Evolutionary conservation across 2,329 filamentous ascomycete species (phyloP).

Genomic region (Madurella fahalii): DNA sequence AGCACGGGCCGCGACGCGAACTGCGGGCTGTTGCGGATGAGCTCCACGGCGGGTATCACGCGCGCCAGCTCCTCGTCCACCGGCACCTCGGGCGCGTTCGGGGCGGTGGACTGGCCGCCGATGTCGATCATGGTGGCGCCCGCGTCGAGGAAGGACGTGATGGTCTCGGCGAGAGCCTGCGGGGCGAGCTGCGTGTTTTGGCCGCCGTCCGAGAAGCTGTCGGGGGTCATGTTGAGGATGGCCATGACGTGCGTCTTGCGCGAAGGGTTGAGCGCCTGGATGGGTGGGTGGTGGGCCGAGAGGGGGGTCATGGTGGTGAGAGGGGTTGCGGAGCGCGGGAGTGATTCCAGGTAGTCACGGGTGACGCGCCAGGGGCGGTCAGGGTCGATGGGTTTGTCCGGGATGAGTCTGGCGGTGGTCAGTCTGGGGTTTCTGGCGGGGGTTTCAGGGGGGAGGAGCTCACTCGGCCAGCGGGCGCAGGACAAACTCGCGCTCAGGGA

Average conservation of each 20-base stretch:
- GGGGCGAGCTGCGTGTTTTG: constrained; percentile 48
- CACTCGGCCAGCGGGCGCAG: constrained; percentile 80
- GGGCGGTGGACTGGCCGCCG: constrained; percentile 89
- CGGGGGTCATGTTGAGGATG: constrained; percentile 89
- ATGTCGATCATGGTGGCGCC: constrained; percentile 87
- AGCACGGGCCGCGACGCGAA: constrained; percentile 60
- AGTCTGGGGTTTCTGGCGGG: constrained; percentile 8
- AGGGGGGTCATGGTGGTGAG: constrained; percentile 59
- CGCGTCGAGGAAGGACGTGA: constrained; percentile 57
- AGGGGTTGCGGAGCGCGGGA: constrained; percentile 45
- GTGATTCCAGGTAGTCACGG: constrained; percentile 58
- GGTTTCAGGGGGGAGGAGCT: constrained; percentile 24
- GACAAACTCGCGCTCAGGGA: constrained; percentile 91
- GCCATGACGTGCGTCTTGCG: constrained; percentile 80
- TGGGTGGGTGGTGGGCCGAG: constrained; percentile 43
- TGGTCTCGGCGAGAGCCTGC: constrained; percentile 50
- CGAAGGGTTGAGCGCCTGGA: constrained; percentile 55
- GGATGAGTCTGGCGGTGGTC: constrained; percentile 46
- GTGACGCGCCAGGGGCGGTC: constrained; percentile 56
- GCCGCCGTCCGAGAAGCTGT: constrained; percentile 95
- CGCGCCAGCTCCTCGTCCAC: constrained; percentile 71
- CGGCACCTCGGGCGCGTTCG: constrained; percentile 64
- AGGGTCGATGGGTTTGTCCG: constrained; percentile 49
- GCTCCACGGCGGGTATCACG: constrained; percentile 71
- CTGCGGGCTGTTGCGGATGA: constrained; percentile 57